These are phyloP conservation scores for Arachnomyces sp. DNA, from an alignment of 2,329 filamentous ascomycete genomes.

Conservation along the genomic window DNA sequence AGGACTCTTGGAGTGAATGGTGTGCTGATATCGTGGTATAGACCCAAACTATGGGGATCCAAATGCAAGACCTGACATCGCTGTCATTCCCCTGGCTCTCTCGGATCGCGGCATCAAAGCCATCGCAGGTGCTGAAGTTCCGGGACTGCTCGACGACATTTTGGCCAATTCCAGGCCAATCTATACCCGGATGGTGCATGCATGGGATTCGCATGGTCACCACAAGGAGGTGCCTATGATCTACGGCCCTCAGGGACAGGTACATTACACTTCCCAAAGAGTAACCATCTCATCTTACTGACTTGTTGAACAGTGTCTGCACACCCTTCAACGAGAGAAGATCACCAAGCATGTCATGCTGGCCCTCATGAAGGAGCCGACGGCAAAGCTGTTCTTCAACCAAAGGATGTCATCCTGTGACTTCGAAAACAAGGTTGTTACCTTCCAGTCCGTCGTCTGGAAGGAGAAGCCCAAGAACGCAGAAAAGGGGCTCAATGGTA, in stretches of 20 bases:
- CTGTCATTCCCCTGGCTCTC: conserved; percentile 54
- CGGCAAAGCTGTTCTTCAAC: conserved; percentile 86
- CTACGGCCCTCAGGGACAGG: conserved; percentile 82
- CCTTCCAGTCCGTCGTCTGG: conserved; percentile 71
- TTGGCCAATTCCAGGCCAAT: conserved; percentile 78
- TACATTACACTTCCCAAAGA: conserved; percentile 38
- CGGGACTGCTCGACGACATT: conserved; percentile 63
- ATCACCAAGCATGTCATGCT: conserved; percentile 80
- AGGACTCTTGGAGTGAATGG: too few species aligned
- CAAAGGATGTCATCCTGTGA: conserved; percentile 90
- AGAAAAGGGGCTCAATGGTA: too few species aligned
- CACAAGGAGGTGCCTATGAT: conserved; percentile 72
- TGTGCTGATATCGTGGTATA: too few species aligned
- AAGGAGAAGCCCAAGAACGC: too few species aligned
- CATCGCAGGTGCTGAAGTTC: conserved; percentile 60
- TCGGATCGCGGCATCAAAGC: conserved; percentile 91
- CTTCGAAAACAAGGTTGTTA: conserved; percentile 68
- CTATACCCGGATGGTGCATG: conserved; percentile 94
- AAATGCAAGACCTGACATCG: too few species aligned
- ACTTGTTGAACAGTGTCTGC: conserved; percentile 55
- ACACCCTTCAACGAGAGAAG: conserved; percentile 73
- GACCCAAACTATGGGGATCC: too few species aligned
- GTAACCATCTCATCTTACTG: neutral
- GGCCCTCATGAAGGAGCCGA: conserved; percentile 70
- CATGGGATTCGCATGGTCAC: conserved; percentile 53